Evolutionary conservation across 371 early-diverging fungal genomes (phyloP).

Genomic region (Zychaea mexicana): DNA sequence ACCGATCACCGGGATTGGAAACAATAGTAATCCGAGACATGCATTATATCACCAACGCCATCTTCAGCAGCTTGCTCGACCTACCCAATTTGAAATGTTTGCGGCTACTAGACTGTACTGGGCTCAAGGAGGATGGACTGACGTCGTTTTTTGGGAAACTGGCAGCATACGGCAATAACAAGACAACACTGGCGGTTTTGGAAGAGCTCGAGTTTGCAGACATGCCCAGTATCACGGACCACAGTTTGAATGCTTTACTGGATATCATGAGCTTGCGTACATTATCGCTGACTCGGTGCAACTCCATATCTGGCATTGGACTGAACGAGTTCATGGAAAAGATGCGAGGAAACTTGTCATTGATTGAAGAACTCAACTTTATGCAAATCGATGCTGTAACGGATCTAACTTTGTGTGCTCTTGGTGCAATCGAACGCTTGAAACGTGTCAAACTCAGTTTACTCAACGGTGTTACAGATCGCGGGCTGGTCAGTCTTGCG

Average conservation of each 20-base stretch:
- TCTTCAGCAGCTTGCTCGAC: neutral
- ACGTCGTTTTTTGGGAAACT: neutral
- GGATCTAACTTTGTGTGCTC: neutral
- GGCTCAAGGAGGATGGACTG: neutral
- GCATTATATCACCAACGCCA: neutral
- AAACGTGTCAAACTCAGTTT: neutral
- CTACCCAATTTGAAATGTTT: neutral
- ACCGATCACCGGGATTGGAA: neutral
- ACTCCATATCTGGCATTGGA: neutral
- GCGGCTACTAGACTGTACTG: neutral
- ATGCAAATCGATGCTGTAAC: neutral
- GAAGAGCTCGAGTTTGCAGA: conserved; percentile 2
- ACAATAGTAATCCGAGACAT: neutral
- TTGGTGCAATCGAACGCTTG: neutral
- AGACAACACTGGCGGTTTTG: neutral
- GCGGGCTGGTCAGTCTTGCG: conserved; percentile 2
- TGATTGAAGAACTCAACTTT: neutral
- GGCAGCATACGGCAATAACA: neutral
- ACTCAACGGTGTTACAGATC: neutral
- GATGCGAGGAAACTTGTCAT: neutral
- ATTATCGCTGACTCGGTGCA: neutral
- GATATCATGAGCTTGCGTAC: neutral
- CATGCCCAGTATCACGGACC: neutral
- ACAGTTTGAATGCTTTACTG: neutral
- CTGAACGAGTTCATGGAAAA: neutral